Evolutionary conservation across 495 filamentous ascomycete genomes (phyloP), one percentile per base, ranked within the genome.

Genomic region (Podospora anserina): DNA sequence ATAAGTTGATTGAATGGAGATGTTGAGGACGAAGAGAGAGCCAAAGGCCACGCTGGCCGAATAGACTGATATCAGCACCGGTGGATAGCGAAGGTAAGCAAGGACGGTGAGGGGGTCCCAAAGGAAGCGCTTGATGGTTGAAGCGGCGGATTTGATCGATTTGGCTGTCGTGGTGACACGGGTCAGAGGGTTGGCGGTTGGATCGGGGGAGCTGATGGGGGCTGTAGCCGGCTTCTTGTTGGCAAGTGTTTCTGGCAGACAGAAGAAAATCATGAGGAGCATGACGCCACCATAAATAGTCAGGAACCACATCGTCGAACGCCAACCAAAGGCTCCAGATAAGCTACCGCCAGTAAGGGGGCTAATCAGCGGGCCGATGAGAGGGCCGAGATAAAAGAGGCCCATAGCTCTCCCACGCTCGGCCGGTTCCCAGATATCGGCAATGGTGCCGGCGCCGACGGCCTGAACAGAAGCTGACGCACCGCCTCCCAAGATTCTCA

Each of bases 321-420:
- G 82, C 94, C 94, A 98, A 2, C 90, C 88, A 76, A 90, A 91
- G 4, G 77, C 79, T 64, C 92, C 77, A 0, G 88, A 84, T 23
- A 98, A 78, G 1, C 84, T 88, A 65, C 94, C 94, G 44, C 94
- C 94, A 57, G 97, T 88, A 58, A 98, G 94, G 6, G 94, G 94
- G 0, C 91, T 88, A 27, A 97, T 80, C 11, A 97, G 80, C 0
- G 94, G 94, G 0, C 94, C 94, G 64, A 89, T 77, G n/a, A 97
- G 80, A 1, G 94, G 94, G 0, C 94, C 94, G 0, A 97, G 83
- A 68, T 96, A 98, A 78, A 97, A 98, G 26, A 92, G 87, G 2
- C 92, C 89, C 92, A 98, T 97, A n/a, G 93, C 94, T 26, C 82
- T 82, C 6, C 94, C 94, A 66, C 94, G 83, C 76, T 97, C 91